Evolutionary conservation across 108 stramenopile species (phyloP), one percentile per base, ranked within the genome.

Genomic region (Poteriospumella lacustris): DNA sequence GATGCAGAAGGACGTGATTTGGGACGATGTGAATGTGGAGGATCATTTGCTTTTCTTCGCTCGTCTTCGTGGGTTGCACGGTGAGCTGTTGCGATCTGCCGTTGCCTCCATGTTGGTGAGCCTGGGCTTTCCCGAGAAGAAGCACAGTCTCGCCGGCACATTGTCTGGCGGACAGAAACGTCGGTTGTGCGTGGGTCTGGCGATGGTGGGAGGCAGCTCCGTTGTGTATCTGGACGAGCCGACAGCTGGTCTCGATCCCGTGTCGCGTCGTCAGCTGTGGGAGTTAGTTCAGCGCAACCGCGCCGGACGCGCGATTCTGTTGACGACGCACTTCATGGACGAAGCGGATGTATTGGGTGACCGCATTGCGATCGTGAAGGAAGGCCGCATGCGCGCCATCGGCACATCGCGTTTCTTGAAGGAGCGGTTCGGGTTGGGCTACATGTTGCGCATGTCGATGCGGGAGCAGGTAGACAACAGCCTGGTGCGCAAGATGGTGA

Each of bases 311-410:
- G 70, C 70, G 5, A 38, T 73, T 73, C 47, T 73, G 9, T 56
- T 73, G 42, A 73, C 70, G 31, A 73, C 70, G 5, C 70, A 73
- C 41, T 73, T 73, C 42, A 73, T 73, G 70, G 70, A 44, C 31
- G 70, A 73, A 56, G 70, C 70, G 12, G 70, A 73, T 42, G 33
- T 73, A 34, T 42, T 73, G 15, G 70, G 70, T 42, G 70, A 73
- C 33, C 43, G 70, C 15, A 73, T 73, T 42, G 70, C 70, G 3
- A 73, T 73, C 15, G 70, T 73, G 12, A 73, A 73, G 42, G 70
- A 73, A 73, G 70, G 70, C 5, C 5, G 70, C 9, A 5, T 73
- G 5, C 36, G 70, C 9, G 70, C 70, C 5, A 5, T 73, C 36
- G 70, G 70, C 15, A 52, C 70, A 12, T 73, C 70, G 5, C 36